Conservation (phyloP, 441 rosid genomes). For the Eruca vesicaria region DNA sequence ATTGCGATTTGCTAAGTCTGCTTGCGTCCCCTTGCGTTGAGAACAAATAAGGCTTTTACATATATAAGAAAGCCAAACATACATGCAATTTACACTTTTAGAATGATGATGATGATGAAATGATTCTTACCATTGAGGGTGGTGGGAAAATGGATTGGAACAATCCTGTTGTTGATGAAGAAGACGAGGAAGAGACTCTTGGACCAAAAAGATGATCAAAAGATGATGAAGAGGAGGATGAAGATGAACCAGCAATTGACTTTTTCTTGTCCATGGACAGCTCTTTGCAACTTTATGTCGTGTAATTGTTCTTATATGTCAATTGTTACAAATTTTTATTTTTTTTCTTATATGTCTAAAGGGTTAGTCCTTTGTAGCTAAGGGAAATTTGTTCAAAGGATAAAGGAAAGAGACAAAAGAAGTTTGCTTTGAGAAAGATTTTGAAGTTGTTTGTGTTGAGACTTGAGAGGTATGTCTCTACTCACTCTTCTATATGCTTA, state of each 20-base stretch:
- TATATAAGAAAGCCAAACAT: background rate
- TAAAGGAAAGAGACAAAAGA: conserved; percentile 11
- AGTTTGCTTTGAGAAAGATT: conserved; percentile 6
- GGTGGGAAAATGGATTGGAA: conserved; percentile 36
- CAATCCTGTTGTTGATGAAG: conserved; percentile 33
- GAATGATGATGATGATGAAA: background rate
- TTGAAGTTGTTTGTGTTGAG: conserved; percentile 20
- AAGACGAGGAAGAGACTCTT: conserved; percentile 22
- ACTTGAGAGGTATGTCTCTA: conserved; percentile 10
- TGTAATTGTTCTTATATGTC: conserved; percentile 4
- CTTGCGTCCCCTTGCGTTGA: conserved; percentile 25
- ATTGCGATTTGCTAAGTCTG: conserved; percentile 16
- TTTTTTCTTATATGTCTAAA: conserved; percentile 13
- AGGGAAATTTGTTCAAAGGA: conserved; percentile 3
- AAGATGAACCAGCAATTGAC: conserved; percentile 25
- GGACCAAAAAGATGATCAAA: conserved; percentile 42
- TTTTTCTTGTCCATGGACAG: conserved; percentile 36
- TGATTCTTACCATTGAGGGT: conserved; percentile 23
- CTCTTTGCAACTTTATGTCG: conserved; percentile 15
- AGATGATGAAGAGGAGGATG: conserved; percentile 31
- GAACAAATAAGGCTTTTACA: background rate
- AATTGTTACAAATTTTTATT: too few species aligned
- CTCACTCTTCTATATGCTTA: conserved; percentile 21
- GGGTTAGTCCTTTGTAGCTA: conserved; percentile 17
- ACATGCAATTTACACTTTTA: background rate